phyloP scores from a whole-genome alignment of 78 protist genomes.

The Parvularia atlantis region DNA sequence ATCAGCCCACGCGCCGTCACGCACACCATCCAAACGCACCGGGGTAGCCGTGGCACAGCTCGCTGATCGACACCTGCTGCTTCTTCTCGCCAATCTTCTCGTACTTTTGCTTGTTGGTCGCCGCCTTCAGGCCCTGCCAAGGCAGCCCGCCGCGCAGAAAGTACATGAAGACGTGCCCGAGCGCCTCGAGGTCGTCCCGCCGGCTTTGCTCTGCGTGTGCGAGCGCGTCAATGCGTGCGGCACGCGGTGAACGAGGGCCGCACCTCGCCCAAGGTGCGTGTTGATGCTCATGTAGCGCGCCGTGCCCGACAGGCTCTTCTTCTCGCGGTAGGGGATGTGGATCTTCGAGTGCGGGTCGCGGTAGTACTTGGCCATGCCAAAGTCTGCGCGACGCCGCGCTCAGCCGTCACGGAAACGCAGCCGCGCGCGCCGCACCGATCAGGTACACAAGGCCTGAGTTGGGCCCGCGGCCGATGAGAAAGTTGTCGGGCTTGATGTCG shows the following conservation, averaged over 20 bases:
- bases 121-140: constrained; percentile 70
- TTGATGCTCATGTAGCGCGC: constrained; percentile 78
- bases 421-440: constrained; percentile 28
- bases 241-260: not conserved
- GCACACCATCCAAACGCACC: no score
- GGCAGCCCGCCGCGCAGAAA: constrained; percentile 57
- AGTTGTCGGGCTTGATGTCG: constrained; percentile 94
- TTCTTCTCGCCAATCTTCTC: constrained; percentile 10
- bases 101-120: no score
- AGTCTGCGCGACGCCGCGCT: constrained; percentile 77
- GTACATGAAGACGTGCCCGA: constrained; percentile 71
- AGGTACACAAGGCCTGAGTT: constrained; percentile 52
- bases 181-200: constrained; percentile 89
- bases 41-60: constrained; percentile 34
- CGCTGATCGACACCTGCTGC: constrained; percentile 1
- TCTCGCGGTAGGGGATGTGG: constrained; percentile 86
- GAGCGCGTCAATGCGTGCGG: not conserved
- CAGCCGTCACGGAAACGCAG: not conserved
- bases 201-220: constrained; percentile 82
- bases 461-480: constrained; percentile 84
- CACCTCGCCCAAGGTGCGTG: constrained; percentile 70
- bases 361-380: constrained; percentile 94
- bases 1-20: no score
- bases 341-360: constrained; percentile 79
- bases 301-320: constrained; percentile 85